A percentile compares a stretch with the other conserved stretches of the same genome.
Conservation (phyloP, 805 yeast genomes). For the Komagataella kurtzmanii region DNA sequence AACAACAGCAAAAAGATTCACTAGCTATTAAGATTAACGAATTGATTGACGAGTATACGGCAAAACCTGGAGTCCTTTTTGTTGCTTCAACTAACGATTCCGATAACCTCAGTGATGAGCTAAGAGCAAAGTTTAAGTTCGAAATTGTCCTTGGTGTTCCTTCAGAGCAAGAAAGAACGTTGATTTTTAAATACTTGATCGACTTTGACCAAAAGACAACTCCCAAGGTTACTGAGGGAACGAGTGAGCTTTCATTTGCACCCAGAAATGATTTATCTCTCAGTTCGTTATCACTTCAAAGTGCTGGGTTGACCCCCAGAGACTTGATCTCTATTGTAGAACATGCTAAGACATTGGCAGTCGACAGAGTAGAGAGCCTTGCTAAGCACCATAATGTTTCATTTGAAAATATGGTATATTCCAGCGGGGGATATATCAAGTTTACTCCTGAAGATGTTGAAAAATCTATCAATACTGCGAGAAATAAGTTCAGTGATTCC, state of each 20-base stretch:
- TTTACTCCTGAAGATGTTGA: slow-evolving; percentile 51
- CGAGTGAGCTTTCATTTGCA: background rate
- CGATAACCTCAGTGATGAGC: slow-evolving; percentile 51
- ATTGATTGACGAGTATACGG: slow-evolving; percentile 39
- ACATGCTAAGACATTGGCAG: slow-evolving; percentile 45
- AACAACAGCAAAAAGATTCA: slow-evolving; percentile 38
- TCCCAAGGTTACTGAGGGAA: background rate
- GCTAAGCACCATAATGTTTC: slow-evolving; percentile 11
- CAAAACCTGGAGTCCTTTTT: slow-evolving; percentile 30
- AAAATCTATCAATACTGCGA: slow-evolving; percentile 62
- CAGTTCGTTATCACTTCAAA: slow-evolving; percentile 56
- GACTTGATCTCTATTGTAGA: slow-evolving; percentile 64
- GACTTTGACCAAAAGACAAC: background rate
- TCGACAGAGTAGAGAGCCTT: slow-evolving; percentile 29
- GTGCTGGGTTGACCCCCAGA: slow-evolving; percentile 86
- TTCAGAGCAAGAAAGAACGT: slow-evolving; percentile 54
- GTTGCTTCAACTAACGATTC: slow-evolving; percentile 58
- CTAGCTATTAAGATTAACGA: slow-evolving; percentile 42
- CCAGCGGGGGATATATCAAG: slow-evolving; percentile 41
- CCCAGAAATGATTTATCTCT: slow-evolving; percentile 34
- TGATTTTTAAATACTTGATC: slow-evolving; percentile 43
- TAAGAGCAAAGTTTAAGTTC: slow-evolving; percentile 61
- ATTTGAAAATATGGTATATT: slow-evolving; percentile 23
- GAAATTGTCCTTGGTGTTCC: slow-evolving; percentile 73
- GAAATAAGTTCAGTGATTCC: slow-evolving; percentile 82